Percentiles rank a stretch among this genome's conserved stretches.
Conservation (phyloP, 169 alveolate genomes). For the Theileria equi region DNA sequence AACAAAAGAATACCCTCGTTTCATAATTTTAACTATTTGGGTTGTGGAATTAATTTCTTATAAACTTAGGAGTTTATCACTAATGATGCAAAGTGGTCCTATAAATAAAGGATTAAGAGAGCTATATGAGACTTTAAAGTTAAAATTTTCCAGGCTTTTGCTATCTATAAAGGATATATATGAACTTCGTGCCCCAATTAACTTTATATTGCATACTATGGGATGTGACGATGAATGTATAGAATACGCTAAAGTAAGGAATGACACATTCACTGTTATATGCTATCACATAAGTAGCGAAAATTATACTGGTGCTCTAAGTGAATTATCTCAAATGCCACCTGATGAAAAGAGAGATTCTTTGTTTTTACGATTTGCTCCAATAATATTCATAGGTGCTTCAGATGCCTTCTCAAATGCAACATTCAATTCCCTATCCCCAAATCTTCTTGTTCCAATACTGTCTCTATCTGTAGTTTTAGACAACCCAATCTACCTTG, state of each 20-base stretch:
- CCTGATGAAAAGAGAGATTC: constrained; percentile 51
- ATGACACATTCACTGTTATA: constrained; percentile 34
- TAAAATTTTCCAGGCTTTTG: constrained; percentile 31
- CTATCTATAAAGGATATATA: constrained; percentile 40
- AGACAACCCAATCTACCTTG: constrained; percentile 18
- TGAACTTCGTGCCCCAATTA: constrained; percentile 51
- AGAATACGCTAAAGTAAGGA: constrained; percentile 46
- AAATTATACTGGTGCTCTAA: constrained; percentile 36
- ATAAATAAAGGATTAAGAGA: constrained; percentile 1
- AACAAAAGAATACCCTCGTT: constrained; percentile 40
- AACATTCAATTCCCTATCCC: constrained; percentile 41
- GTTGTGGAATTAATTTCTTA: constrained; percentile 45
- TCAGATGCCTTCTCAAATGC: constrained; percentile 34
- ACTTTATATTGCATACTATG: constrained; percentile 49
- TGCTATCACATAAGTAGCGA: constrained; percentile 49
- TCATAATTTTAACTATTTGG: constrained; percentile 56
- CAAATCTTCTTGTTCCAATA: constrained; percentile 34
- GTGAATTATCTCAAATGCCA: constrained; percentile 50
- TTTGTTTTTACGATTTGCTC: constrained; percentile 48
- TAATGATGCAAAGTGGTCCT: constrained; percentile 27
- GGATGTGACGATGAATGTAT: constrained; percentile 60
- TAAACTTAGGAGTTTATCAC: constrained; percentile 26
- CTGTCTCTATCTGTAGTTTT: constrained; percentile 45
- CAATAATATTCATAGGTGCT: constrained; percentile 52
- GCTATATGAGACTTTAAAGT: constrained; percentile 11